A percentile compares a stretch with the other conserved stretches of the same genome.
Evolutionary conservation across 2,329 filamentous ascomycete genomes (phyloP).

Genomic region (Colletotrichum musicola): DNA sequence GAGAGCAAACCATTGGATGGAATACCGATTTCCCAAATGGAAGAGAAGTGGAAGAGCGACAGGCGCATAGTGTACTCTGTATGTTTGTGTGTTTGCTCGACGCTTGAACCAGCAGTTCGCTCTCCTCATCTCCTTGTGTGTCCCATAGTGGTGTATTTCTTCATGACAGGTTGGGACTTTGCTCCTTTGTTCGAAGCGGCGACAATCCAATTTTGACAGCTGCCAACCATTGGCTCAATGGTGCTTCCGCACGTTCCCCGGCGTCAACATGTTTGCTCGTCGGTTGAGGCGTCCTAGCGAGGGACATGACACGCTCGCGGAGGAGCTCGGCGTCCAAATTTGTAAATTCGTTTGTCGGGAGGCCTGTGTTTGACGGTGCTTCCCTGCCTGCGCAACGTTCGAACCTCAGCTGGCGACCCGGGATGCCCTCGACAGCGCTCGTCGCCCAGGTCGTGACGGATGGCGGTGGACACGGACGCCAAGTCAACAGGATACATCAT

Average conservation of each 20-base stretch:
- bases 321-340: constrained; percentile 12
- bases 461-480: constrained; percentile 32
- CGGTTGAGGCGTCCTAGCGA: constrained; percentile 23
- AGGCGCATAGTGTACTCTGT: no score
- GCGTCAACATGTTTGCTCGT: constrained; percentile 12
- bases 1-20: constrained; percentile 4
- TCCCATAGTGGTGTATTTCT: neutral
- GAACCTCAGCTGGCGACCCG: constrained; percentile 7
- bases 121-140: neutral
- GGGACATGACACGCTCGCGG: neutral
- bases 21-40: constrained; percentile 11
- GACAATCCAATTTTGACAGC: constrained; percentile 24
- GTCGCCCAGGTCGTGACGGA: constrained; percentile 15
- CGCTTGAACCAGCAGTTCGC: constrained; percentile 14
- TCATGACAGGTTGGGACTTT: neutral
- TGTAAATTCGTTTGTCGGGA: constrained; percentile 12
- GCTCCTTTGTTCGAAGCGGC: constrained; percentile 6
- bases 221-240: constrained; percentile 21
- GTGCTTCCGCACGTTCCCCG: constrained; percentile 23
- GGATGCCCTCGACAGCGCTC: constrained; percentile 23
- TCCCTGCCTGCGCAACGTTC: constrained; percentile 12
- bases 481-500: constrained; percentile 32
- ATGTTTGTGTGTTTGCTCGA: constrained; percentile 12
- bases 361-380: neutral
- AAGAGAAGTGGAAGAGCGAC: neutral